phyloP scores from a whole-genome alignment of 352 stramenopile genomes.

The Pythium sp. region DNA sequence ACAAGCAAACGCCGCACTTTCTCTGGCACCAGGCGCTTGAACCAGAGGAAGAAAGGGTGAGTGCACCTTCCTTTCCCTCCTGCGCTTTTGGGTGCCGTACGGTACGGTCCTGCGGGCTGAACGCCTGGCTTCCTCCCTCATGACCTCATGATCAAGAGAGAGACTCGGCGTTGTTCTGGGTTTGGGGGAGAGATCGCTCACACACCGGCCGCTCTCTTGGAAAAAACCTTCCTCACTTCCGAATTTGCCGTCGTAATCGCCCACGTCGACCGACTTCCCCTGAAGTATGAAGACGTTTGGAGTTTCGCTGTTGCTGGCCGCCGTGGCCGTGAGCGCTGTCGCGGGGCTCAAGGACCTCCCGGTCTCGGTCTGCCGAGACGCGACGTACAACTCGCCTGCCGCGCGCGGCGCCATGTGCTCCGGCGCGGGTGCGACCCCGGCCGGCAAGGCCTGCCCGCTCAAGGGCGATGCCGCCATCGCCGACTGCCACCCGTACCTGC shows the following conservation, averaged over 20 bases:
- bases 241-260: slow-evolving; percentile 35
- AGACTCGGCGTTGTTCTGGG: neutral
- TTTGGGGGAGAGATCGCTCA: too few species aligned
- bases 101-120: too few species aligned
- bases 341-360: slow-evolving; percentile 27
- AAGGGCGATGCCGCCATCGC: slow-evolving; percentile 32
- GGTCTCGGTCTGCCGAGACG: slow-evolving; percentile 28
- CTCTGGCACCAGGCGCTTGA: too few species aligned
- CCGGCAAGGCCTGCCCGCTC: slow-evolving; percentile 34
- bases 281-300: slow-evolving; percentile 36
- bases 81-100: too few species aligned
- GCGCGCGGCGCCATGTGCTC: slow-evolving; percentile 33
- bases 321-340: slow-evolving; percentile 26
- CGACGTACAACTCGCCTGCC: slow-evolving; percentile 38
- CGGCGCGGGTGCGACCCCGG: slow-evolving; percentile 30
- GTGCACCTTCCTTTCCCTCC: too few species aligned
- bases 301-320: slow-evolving; percentile 26
- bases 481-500: slow-evolving; percentile 34
- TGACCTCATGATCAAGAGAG: slow-evolving; percentile 12
- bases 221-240: slow-evolving; percentile 24
- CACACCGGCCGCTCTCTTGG: too few species aligned
- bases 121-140: neutral
- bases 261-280: slow-evolving; percentile 23
- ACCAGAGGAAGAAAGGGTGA: too few species aligned
- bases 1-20: too few species aligned